Evolutionary conservation across 495 filamentous ascomycete species (phyloP), one percentile per base, ranked within the genome.

Genomic region (Halenospora varia): DNA sequence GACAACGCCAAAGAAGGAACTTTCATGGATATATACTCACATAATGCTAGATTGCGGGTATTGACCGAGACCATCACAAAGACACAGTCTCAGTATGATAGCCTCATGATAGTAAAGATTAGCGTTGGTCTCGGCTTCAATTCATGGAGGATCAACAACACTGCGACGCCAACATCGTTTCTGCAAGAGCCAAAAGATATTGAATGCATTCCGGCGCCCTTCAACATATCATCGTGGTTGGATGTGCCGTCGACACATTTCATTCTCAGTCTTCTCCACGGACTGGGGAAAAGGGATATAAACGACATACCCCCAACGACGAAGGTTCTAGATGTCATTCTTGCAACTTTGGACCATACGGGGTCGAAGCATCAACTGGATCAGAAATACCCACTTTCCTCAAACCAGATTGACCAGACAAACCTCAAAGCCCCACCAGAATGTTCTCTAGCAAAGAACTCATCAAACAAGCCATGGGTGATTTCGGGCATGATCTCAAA

Each of bases 61-160:
- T 23, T 53, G 11, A 3, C 29, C 3, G 51, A 18, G 6, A 53
- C 26, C 17, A 2, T 2, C 29, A 3, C 29, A 19, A 44, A 44
- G 25, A 9, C 17, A 40, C 25, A 2, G 9, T 29, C 18, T 29
- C 15, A 15, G 15, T 41, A 11, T 2, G 42, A 20, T 15, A 25
- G 13, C 29, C 13, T 35, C 29, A 35, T 53, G 8, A 18, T 17
- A 41, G 51, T 25, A 2, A 41, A 11, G 4, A 17, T 44, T 15
- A 20, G 15, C 13, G 26, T 53, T 20, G 41, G 51, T 44, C 18
- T 53, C 11, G 51, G 51, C 18, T 53, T 41, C 19, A n/a, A 25
- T 10, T 53, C 29, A 10, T 53, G 51, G 51, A 23, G 9, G 3
- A 44, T 53, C 6, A 53, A 53, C 51, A 53, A 44, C 51, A 41